A percentile compares a stretch with the other conserved stretches of the same genome.
These are phyloP conservation scores for Penicillium janthinellum DNA, from an alignment of 2,329 filamentous ascomycete species.

Conservation along the genomic window DNA sequence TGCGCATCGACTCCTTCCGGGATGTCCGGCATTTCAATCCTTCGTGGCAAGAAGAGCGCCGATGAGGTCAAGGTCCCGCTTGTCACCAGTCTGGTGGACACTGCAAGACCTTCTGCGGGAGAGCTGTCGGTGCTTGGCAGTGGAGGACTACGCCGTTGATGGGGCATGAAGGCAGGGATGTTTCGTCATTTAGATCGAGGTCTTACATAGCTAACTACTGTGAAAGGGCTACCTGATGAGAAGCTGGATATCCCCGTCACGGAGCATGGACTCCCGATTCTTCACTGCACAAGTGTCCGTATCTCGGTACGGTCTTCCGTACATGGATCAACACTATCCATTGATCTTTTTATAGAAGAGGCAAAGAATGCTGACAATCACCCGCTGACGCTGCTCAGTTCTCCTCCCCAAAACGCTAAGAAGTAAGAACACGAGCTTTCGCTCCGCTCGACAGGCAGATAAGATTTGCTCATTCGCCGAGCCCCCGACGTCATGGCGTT, in stretches of 20 bases:
- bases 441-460: neutral
- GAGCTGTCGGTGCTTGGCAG: neutral
- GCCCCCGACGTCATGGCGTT: conserved; percentile 11
- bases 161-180: neutral
- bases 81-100: neutral
- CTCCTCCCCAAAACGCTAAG: neutral
- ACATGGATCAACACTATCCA: neutral
- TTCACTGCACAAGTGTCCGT: neutral
- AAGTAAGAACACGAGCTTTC: neutral
- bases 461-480: neutral
- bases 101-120: neutral
- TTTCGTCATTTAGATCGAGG: neutral
- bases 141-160: neutral
- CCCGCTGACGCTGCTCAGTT: neutral
- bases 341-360: conserved; percentile 11
- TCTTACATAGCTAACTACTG: neutral
- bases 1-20: neutral
- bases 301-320: neutral
- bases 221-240: neutral
- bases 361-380: conserved; percentile 5
- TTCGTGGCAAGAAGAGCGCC: neutral
- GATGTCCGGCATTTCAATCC: neutral
- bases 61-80: neutral
- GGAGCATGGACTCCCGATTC: neutral
- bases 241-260: neutral